Evolutionary conservation across 306 rosid species (phyloP).

Genomic region (Gastrolobium bilobum): DNA sequence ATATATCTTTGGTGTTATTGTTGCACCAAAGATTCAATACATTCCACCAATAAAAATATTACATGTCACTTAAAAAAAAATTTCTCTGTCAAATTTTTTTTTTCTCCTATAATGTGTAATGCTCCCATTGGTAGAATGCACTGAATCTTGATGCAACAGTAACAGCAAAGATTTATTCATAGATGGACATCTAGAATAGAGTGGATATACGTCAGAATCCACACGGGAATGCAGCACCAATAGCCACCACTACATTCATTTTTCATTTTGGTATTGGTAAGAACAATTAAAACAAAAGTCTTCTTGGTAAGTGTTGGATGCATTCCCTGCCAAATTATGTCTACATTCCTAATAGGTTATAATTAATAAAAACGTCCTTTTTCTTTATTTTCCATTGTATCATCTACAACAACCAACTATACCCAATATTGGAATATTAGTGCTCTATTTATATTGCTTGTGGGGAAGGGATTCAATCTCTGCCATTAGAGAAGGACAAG

Average conservation of each 20-base stretch:
- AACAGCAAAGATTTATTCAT: too few relatives aligned
- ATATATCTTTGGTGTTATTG: too few relatives aligned
- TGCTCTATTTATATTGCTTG: constrained; percentile 29
- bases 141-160: too few relatives aligned
- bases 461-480: constrained; percentile 27
- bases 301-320: neutral
- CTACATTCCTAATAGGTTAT: neutral
- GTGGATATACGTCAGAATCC: constrained; percentile 35
- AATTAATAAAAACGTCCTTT: neutral
- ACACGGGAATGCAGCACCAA: neutral
- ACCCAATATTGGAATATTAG: constrained; percentile 31
- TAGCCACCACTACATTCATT: too few relatives aligned
- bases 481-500: neutral
- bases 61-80: too few relatives aligned
- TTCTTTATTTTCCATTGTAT: neutral
- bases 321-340: constrained; percentile 3
- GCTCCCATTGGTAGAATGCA: too few relatives aligned
- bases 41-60: too few relatives aligned
- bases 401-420: constrained; percentile 36
- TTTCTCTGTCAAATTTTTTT: too few relatives aligned
- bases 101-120: too few relatives aligned
- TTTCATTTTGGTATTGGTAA: too few relatives aligned
- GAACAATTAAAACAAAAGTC: too few relatives aligned
- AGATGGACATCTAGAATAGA: neutral
- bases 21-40: too few relatives aligned